phyloP scores from a whole-genome alignment of 2,329 filamentous ascomycete species.

The Paracorniculantispora psalliotae region DNA sequence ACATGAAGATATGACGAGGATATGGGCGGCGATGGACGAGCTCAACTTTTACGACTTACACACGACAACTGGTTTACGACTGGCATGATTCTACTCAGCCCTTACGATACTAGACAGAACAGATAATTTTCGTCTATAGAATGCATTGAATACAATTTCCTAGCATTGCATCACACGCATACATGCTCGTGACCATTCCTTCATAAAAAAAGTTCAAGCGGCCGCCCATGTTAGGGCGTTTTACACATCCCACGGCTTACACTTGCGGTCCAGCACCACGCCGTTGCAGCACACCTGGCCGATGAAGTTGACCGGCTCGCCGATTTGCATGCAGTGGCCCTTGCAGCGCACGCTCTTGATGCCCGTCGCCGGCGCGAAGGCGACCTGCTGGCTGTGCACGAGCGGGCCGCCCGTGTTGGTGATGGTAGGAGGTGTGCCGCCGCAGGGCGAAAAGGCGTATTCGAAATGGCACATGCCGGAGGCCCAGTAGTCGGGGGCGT shows the following conservation, averaged over 20 bases:
- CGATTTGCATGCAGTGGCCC: constrained; percentile 37
- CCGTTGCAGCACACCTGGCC: constrained; percentile 40
- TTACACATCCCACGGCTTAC: constrained; percentile 30
- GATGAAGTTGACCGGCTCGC: constrained; percentile 29
- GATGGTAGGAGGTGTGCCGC: constrained; percentile 24
- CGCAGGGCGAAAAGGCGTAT: constrained; percentile 13
- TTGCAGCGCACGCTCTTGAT: constrained; percentile 39
- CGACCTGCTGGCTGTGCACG: constrained; percentile 31
- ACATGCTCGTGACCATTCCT: not conserved
- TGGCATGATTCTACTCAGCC: no score
- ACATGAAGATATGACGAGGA: no score
- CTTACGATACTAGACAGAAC: no score
- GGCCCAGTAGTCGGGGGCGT: constrained; percentile 40
- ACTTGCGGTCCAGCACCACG: constrained; percentile 36
- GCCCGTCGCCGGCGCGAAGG: constrained; percentile 41
- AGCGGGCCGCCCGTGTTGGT: constrained; percentile 15
- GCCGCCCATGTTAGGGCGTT: not conserved
- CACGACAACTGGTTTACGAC: no score
- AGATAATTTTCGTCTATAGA: not conserved
- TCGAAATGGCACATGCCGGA: constrained; percentile 37
- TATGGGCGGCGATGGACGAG: not conserved
- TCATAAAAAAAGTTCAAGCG: not conserved
- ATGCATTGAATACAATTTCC: no score
- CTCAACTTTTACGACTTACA: no score
- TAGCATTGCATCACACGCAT: not conserved